Base-by-base conservation (phyloP, 345 rosid species). In the Citrus inodora region DNA sequence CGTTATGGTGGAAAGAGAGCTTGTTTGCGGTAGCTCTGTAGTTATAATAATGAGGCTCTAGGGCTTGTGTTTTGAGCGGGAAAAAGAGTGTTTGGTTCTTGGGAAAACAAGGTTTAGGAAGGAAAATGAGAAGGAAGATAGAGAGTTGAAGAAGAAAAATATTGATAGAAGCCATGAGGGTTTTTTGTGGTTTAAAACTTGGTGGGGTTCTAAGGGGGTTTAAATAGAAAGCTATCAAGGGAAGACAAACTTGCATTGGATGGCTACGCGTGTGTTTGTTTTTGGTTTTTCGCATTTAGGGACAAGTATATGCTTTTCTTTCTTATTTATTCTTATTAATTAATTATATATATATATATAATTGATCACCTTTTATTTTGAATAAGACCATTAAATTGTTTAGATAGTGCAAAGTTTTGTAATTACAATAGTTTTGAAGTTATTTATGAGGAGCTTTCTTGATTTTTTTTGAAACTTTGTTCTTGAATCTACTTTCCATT, bases 1-100 rank as follows among this genome's bases (percentile, higher is more conserved):
- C 93, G 76, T 90, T 84, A 69, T 88, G 90, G 51, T 74, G 92
- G 74, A 90, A 90, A 14, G 81, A 61, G 24, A 90, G 81, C 82
- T 81, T 88, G 83, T 70, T 42, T 35, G 85, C 25, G 70, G 86
- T 9, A 42, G 78, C 59, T n/a, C 14, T 30, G 1, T 75, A 10
- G 2, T 76, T 51, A 28, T 78, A 9, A 28, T 76, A 9, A 30
- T 59, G 84, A 19, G 70, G 27, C 27, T 25, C 27, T 4, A 46
- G 65, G 38, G 71, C 70, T 9, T 81, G 79, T 28, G 89, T 86
- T 82, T 81, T 89, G 35, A 92, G 90, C 46, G 97, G 80, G 10
- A 92, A 77, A 38, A 88, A 0, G 3, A 89, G 83, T 60, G 84
- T 37, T 81, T 87, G 89, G 14, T 80, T 80, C 3, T 81, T 73